Evolutionary conservation across 2,329 filamentous ascomycete species (phyloP).

Genomic region (Fusarium praegraminearum): DNA sequence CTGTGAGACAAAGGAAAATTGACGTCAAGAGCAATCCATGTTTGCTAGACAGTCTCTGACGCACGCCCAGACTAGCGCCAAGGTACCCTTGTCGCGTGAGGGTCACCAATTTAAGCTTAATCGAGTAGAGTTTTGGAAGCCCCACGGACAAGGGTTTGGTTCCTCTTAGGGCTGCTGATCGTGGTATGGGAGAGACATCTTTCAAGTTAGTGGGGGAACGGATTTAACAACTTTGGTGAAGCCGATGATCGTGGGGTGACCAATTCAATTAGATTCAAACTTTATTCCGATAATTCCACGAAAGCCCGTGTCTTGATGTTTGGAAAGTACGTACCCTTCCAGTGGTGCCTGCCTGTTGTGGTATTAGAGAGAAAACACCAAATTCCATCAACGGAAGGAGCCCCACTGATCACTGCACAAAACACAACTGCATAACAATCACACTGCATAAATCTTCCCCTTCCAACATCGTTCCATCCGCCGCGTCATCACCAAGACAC

Average conservation of each 20-base stretch:
- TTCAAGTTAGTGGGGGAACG: not conserved
- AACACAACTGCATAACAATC: not conserved
- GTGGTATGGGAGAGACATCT: not conserved
- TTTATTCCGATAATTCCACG: not conserved
- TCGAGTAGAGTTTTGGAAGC: slow-evolving; percentile 1
- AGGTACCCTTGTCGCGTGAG: slow-evolving; percentile 25
- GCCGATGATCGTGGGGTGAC: not conserved
- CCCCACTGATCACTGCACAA: not conserved
- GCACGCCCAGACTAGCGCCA: slow-evolving; percentile 39
- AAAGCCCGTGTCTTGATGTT: not conserved
- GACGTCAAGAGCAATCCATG: slow-evolving; percentile 30
- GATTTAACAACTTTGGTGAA: not conserved
- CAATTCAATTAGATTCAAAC: not conserved
- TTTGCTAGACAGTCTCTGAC: slow-evolving; percentile 31
- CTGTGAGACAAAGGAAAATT: slow-evolving; percentile 4
- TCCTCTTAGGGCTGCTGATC: slow-evolving; percentile 2
- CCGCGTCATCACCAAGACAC: slow-evolving; percentile 17
- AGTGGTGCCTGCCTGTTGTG: not conserved
- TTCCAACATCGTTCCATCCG: not conserved
- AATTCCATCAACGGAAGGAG: rapidly evolving
- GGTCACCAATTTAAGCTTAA: slow-evolving; percentile 38
- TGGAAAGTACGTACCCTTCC: not conserved
- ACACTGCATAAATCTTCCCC: not conserved
- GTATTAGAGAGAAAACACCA: not conserved
- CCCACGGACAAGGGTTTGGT: not conserved